Percentiles rank a stretch among this genome's conserved stretches.
phyloP scores from a whole-genome alignment of 192 early-diverging fungal species.

The Oehlia diaphana region DNA sequence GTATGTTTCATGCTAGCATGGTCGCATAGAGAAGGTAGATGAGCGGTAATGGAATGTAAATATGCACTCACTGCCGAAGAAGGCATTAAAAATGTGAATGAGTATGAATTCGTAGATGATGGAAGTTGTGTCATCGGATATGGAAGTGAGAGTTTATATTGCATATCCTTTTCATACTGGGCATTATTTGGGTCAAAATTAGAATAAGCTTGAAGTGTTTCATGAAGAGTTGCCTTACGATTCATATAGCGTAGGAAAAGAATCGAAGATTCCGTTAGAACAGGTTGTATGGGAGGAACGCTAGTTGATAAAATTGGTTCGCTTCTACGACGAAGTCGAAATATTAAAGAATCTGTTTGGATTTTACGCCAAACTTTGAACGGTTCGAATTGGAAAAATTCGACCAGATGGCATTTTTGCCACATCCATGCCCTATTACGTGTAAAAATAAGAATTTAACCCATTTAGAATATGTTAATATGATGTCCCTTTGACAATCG shows the following conservation, averaged over 20 bases:
- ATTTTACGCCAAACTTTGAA: constrained; percentile 63
- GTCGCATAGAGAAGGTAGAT: constrained; percentile 50
- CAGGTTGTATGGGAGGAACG: not conserved
- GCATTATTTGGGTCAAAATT: constrained; percentile 22
- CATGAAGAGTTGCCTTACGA: constrained; percentile 38
- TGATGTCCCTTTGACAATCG: not conserved
- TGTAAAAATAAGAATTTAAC: not conserved
- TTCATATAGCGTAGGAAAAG: constrained; percentile 49
- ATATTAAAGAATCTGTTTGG: constrained; percentile 61
- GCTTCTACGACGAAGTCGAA: constrained; percentile 46
- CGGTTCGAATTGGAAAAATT: constrained; percentile 58
- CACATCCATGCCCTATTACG: constrained; percentile 52
- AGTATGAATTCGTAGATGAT: constrained; percentile 32
- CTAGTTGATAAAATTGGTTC: not conserved
- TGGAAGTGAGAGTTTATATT: constrained; percentile 33
- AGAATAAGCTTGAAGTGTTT: constrained; percentile 43
- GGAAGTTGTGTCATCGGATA: not conserved
- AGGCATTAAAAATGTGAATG: constrained; percentile 52
- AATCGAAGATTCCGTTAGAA: constrained; percentile 17
- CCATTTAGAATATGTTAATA: not conserved
- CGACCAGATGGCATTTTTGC: constrained; percentile 48
- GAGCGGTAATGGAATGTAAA: constrained; percentile 35
- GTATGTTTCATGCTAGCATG: constrained; percentile 38
- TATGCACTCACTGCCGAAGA: constrained; percentile 41
- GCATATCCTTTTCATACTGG: constrained; percentile 28